A percentile compares a stretch with the other conserved stretches of the same genome.
phyloP scores from a whole-genome alignment of 352 stramenopile species.

The Phytophthora idaei region DNA sequence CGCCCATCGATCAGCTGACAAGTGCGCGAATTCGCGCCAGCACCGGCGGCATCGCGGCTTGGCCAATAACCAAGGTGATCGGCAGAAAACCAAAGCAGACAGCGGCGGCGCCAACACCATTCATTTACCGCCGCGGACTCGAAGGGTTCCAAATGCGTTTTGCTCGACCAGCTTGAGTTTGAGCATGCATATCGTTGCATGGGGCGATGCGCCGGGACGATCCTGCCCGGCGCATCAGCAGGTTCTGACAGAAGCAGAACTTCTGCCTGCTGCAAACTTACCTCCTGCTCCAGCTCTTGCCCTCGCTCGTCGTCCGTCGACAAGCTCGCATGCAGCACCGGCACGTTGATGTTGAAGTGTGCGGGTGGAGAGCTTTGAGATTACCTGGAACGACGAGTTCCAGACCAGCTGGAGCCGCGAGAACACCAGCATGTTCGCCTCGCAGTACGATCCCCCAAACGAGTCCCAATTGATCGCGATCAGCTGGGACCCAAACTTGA shows the following conservation, averaged over 20 bases:
- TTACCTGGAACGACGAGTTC: constrained; percentile 8
- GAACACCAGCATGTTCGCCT: neutral
- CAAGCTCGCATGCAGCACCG: constrained; percentile 9
- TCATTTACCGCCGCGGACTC: neutral
- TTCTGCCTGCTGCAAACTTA: neutral
- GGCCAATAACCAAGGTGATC: constrained; percentile 5
- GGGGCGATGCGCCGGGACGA: constrained; percentile 13
- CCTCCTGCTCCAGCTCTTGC: constrained; percentile 24
- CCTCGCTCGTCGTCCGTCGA: constrained; percentile 3
- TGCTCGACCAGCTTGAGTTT: neutral
- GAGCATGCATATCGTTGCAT: constrained; percentile 16
- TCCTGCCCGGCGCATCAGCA: too few relatives aligned
- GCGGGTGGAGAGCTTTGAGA: neutral
- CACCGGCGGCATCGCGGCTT: neutral
- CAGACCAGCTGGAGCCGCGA: constrained; percentile 8
- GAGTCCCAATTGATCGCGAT: constrained; percentile 2
- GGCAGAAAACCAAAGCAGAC: neutral
- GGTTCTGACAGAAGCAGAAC: too few relatives aligned
- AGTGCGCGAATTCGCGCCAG: constrained; percentile 17
- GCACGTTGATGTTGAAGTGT: constrained; percentile 13
- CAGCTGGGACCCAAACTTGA: constrained; percentile 19
- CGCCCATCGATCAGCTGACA: constrained; percentile 27
- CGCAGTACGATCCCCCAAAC: neutral
- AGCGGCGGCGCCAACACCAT: neutral
- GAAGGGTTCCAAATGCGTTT: constrained; percentile 4